Conservation (phyloP, 192 early-diverging fungal genomes). For the Backusella mclennaniae region DNA sequence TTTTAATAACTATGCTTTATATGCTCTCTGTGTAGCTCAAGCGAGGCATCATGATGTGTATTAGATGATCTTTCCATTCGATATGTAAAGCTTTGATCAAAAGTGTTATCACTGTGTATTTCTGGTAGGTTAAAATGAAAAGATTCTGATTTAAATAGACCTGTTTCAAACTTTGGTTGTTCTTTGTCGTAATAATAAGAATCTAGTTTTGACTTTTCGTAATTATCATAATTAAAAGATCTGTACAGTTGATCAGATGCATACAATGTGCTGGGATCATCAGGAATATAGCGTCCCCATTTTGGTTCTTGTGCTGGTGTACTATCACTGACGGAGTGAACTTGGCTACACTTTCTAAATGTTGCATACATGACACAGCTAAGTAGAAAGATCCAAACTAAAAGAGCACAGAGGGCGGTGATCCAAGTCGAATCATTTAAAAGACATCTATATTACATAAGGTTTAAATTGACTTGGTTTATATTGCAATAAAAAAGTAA, state of each 20-base stretch:
- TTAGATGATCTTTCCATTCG: not conserved
- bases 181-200: slow-evolving; percentile 7
- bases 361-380: not conserved
- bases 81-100: not conserved
- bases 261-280: not conserved
- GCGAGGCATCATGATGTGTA: not conserved
- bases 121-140: slow-evolving; percentile 6
- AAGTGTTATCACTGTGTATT: not conserved
- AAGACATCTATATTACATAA: slow-evolving; percentile 7
- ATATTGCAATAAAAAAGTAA: not conserved
- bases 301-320: not conserved
- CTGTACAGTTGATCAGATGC: slow-evolving; percentile 1
- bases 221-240: not conserved
- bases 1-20: not conserved
- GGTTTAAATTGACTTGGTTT: not conserved
- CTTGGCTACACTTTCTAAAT: not conserved
- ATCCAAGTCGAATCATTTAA: slow-evolving; percentile 13
- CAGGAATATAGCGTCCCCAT: slow-evolving; percentile 23
- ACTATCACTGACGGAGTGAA: not conserved
- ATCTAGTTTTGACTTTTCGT: slow-evolving; percentile 2
- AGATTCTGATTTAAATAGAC: slow-evolving; percentile 1
- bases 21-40: not conserved
- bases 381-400: not conserved
- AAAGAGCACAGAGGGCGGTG: not conserved
- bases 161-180: slow-evolving; percentile 4